Evolutionary conservation across 257 asterid species (phyloP), one percentile per base, ranked within the genome.

Genomic region (Solanum chilense): DNA sequence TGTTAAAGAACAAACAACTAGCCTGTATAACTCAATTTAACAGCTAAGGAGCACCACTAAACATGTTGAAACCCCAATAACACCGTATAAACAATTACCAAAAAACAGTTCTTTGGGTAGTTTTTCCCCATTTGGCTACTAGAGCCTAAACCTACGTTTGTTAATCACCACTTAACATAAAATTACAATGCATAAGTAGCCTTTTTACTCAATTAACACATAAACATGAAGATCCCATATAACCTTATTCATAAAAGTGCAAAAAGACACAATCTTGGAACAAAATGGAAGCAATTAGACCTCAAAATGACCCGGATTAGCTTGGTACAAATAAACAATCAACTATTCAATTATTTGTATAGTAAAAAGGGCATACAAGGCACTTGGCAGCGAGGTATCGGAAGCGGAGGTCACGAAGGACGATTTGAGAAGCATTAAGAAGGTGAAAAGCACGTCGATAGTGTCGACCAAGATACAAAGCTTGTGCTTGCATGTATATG

Each of bases 371-470:
- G 39, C 27, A 31, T 90, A 96, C 99, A 8, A 97, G 99, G 94
- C 99, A 97, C 92, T 97, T 97, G 74, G 99, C 99, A 47, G 99
- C 99, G 56, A 97, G 98, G 92, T 97, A 96, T 73, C 99, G 98
- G 75, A 97, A 97, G 3, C 99, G 98, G 86, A 96, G 98, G 93
- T 97, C 99, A n/a, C 99, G 97, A 73, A 93, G 97, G 62, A 97
- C 98, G 56, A 96, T 95, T 84, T 97, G 98, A 62, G 99, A 97
- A 86, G 98, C 98, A 77, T 97, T 97, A 70, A 97, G 96, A 87
- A 97, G 98, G 90, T 97, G 99, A 89, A 94, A 97, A 42, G 99
- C 98, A 31, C 99, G 95, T 85, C 99, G 98, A 73, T 94, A 97
- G 77, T 97, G 99, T 12, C 98, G 93, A 78, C 99, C 99, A 29